Conservation (phyloP, 257 asterid species). For the Striga asiatica region DNA sequence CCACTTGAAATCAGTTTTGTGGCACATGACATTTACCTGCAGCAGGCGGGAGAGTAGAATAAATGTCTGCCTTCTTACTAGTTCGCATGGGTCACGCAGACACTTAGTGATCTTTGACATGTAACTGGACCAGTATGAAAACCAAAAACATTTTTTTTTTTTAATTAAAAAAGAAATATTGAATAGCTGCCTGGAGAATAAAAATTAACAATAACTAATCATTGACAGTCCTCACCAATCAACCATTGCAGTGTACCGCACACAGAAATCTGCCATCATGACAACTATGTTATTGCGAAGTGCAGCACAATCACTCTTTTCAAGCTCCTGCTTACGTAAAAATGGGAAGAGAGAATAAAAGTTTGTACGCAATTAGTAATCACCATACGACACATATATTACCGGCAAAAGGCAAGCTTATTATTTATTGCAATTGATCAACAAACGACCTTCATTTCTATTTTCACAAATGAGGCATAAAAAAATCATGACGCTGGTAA, state of each 20-base stretch:
- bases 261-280: conserved; percentile 92
- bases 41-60: conserved; percentile 76
- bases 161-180: neutral
- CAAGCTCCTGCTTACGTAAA: conserved; percentile 64
- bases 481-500: conserved; percentile 10
- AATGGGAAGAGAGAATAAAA: neutral
- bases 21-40: conserved; percentile 39
- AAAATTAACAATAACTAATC: neutral
- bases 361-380: too few relatives aligned
- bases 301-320: conserved; percentile 72
- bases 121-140: conserved; percentile 34
- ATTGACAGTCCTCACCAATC: conserved; percentile 60
- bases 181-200: neutral
- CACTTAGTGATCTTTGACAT: conserved; percentile 81
- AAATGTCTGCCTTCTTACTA: conserved; percentile 89
- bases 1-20: conserved; percentile 5
- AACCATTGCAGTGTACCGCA: conserved; percentile 83
- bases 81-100: conserved; percentile 82
- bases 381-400: neutral
- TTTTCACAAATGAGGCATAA: too few relatives aligned
- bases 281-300: conserved; percentile 80
- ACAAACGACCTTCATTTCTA: too few relatives aligned
- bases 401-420: neutral
- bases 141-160: neutral
- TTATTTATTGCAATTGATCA: too few relatives aligned